Evolutionary conservation across 2,329 filamentous ascomycete genomes (phyloP), one percentile per base, ranked within the genome.

Genomic region (Metarhizium album): DNA sequence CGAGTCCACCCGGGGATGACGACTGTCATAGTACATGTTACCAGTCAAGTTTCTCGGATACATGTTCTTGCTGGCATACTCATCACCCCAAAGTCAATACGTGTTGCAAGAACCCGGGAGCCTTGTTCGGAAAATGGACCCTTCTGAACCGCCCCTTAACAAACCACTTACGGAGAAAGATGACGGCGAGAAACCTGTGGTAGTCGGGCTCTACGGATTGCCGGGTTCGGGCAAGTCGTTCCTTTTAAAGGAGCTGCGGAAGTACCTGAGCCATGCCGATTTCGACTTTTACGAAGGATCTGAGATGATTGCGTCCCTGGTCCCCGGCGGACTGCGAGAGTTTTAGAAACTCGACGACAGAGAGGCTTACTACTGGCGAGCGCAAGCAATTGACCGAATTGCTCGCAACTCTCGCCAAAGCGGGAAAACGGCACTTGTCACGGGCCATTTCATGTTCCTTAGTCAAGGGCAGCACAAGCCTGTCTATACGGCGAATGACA

Each of bases 381-480:
- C 66, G 35, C 48, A 51, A 35, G 76, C 77, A 3, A 79, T 83
- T 47, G 47, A 66, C 1, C 55, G 14, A 0, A 75, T 83, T 46
- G 37, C 53, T 22, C 45, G 67, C 1, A 54, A 70, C 7, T 75
- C 72, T 49, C 43, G 50, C 2, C 13, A 56, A 0, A 67, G 46
- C 9, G 58, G 64, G 1, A 65, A 62, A 52, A 54, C 62, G 4
- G 79, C 62, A 1, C 57, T 84, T 2, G 74, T 84, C 3, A 63
- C 74, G 4, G 78, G 78, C 0, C 77, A 84, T 58, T 74, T 68
- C 58, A 75, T 74, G 65, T 75, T 83, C 55, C 81, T 76, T 75
- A 3, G 53, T 0, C 67, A 74, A 24, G 4, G 63, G 68, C 23
- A 68, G 0, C 52, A 59, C 8, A 37, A 24, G 1, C 16, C 54